Conservation (phyloP, 140 eudicot genomes). For the Bidens hawaiensis region DNA sequence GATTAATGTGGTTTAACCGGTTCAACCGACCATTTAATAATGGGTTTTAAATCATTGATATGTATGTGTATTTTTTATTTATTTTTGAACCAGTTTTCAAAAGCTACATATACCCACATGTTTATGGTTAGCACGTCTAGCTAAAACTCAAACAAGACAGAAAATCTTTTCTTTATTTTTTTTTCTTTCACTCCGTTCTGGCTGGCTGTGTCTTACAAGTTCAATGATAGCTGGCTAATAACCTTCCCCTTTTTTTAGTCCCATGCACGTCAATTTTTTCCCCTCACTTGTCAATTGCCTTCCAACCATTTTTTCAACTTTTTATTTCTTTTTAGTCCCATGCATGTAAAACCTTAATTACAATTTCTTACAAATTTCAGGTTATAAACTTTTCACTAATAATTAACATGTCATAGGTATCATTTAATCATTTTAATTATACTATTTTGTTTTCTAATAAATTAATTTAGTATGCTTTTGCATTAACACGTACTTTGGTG, state of each 20-base stretch:
- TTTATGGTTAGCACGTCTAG: constrained; percentile 10
- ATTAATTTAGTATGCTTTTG: background rate
- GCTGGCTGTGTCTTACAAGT: background rate
- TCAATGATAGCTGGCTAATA: constrained; percentile 24
- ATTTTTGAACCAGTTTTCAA: no score
- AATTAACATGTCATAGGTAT: background rate
- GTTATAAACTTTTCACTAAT: background rate
- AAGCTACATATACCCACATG: no score
- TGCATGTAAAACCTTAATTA: background rate
- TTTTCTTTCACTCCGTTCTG: background rate
- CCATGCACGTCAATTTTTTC: constrained; percentile 22
- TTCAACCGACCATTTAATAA: no score
- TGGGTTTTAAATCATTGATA: no score
- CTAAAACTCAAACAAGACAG: background rate
- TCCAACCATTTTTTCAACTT: background rate
- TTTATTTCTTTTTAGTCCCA: background rate
- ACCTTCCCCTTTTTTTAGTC: constrained; percentile 5
- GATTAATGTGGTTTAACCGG: no score
- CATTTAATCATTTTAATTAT: background rate
- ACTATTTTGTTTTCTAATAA: background rate
- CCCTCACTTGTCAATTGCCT: background rate
- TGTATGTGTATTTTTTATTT: no score
- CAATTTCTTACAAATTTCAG: background rate
- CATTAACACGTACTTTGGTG: background rate
- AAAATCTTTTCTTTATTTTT: background rate